Evolutionary conservation across 495 filamentous ascomycete species (phyloP).

Genomic region (Penicillium soppii): DNA sequence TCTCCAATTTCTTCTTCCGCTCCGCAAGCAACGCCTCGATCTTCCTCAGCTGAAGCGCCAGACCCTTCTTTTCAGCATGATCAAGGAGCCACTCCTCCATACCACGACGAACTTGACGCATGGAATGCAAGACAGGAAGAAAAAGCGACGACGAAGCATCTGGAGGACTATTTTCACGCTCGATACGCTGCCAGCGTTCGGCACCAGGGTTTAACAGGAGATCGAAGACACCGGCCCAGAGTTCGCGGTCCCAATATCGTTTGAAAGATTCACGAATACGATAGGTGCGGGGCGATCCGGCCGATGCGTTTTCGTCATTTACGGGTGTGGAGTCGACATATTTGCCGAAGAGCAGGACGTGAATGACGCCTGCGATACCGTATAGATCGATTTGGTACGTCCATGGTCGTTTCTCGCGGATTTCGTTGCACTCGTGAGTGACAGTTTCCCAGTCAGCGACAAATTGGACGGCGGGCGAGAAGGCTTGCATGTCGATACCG

Average conservation of each 20-base stretch:
- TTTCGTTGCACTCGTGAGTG: slow-evolving; percentile 86
- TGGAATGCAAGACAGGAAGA: slow-evolving; percentile 66
- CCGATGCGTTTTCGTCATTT: slow-evolving; percentile 13
- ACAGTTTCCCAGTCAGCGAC: slow-evolving; percentile 90
- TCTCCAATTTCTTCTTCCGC: slow-evolving; percentile 57
- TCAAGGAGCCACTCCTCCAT: slow-evolving; percentile 86
- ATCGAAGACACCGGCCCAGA: slow-evolving; percentile 85
- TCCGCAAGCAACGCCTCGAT: slow-evolving; percentile 69
- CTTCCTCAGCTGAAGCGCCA: slow-evolving; percentile 56
- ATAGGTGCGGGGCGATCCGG: slow-evolving; percentile 48
- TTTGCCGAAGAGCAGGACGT: slow-evolving; percentile 85
- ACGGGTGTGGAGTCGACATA: slow-evolving; percentile 81
- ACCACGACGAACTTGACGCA: slow-evolving; percentile 63
- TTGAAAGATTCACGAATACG: slow-evolving; percentile 76
- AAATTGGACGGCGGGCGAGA: slow-evolving; percentile 76
- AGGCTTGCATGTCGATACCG: slow-evolving; percentile 88
- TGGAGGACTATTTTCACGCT: slow-evolving; percentile 52
- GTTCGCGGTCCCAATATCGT: slow-evolving; percentile 90
- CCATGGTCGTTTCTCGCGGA: slow-evolving; percentile 89
- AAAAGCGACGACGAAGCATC: slow-evolving; percentile 11
- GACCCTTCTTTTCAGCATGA: slow-evolving; percentile 76
- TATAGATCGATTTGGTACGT: slow-evolving; percentile 96
- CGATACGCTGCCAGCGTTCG: slow-evolving; percentile 49
- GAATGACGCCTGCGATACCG: slow-evolving; percentile 82
- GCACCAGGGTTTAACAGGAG: slow-evolving; percentile 76